Evolutionary conservation across 139 green algal species (phyloP).

Genomic region (Ettlia oleoabundans): DNA sequence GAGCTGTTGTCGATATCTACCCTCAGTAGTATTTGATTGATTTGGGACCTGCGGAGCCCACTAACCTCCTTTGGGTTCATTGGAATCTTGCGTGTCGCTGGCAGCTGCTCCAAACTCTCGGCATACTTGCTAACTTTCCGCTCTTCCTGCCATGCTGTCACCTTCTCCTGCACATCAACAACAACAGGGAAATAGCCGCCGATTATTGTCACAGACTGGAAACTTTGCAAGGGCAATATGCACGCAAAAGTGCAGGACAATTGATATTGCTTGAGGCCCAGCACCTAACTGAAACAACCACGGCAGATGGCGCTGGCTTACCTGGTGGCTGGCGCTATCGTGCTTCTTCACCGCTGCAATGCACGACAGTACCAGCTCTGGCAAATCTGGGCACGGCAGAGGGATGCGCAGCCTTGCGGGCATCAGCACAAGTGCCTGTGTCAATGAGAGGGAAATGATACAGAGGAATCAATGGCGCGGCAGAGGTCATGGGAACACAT

Average conservation of each 20-base stretch:
- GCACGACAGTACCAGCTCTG: conserved; percentile 76
- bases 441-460: background rate
- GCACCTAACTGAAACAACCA: no score
- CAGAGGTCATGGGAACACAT: no score
- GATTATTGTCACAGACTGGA: no score
- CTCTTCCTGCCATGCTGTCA: conserved; percentile 83
- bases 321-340: conserved; percentile 69
- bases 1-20: background rate
- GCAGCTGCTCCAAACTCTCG: conserved; percentile 79
- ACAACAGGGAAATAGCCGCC: no score
- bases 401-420: conserved; percentile 52
- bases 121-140: conserved; percentile 87
- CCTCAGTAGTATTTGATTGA: no score
- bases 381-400: conserved; percentile 81
- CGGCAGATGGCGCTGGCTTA: no score
- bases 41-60: no score
- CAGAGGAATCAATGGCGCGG: background rate
- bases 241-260: no score
- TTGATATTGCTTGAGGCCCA: no score
- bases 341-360: conserved; percentile 77
- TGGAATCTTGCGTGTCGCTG: conserved; percentile 73
- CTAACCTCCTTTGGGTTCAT: conserved; percentile 64
- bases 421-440: conserved; percentile 50
- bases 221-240: no score
- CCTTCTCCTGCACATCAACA: conserved; percentile 5